These are phyloP conservation scores for Venustampulla echinocandica DNA, from an alignment of 495 filamentous ascomycete species.

Conservation along the genomic window DNA sequence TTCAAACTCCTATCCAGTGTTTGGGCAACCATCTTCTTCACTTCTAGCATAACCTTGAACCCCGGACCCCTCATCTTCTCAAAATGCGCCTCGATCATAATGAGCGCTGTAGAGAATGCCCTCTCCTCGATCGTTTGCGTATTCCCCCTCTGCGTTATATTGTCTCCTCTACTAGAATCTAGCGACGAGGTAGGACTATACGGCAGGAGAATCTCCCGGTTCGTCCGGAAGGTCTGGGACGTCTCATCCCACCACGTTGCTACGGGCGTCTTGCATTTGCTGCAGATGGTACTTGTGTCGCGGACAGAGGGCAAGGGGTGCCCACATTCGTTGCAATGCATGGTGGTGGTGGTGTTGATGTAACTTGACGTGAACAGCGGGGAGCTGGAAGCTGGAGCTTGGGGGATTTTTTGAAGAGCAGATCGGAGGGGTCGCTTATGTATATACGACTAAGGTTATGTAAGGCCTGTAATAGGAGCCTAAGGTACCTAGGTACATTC, in stretches of 20 bases:
- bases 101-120: slow-evolving; percentile 42
- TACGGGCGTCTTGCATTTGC: slow-evolving; percentile 21
- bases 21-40: slow-evolving; percentile 38
- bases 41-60: slow-evolving; percentile 37
- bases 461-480: too few species aligned
- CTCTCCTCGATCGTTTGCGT: slow-evolving; percentile 41
- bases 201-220: slow-evolving; percentile 17
- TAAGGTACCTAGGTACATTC: too few species aligned
- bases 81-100: slow-evolving; percentile 48
- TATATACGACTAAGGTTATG: too few species aligned
- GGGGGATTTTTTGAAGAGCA: too few species aligned
- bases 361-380: too few species aligned
- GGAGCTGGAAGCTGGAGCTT: too few species aligned
- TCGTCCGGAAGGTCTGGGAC: slow-evolving; percentile 21
- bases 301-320: slow-evolving; percentile 14
- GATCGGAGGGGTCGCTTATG: too few species aligned
- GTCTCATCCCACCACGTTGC: slow-evolving; percentile 23
- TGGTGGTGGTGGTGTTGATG: slow-evolving; percentile 4
- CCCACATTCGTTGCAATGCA: slow-evolving; percentile 22
- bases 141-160: slow-evolving; percentile 13
- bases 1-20: slow-evolving; percentile 44
- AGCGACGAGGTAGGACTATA: background rate
- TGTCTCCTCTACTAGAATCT: background rate
- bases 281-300: slow-evolving; percentile 18
- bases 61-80: slow-evolving; percentile 22